Evolutionary conservation across 768 basidiomycete genomes (phyloP), one percentile per base, ranked within the genome.

Genomic region (Gymnopilus dilepis): DNA sequence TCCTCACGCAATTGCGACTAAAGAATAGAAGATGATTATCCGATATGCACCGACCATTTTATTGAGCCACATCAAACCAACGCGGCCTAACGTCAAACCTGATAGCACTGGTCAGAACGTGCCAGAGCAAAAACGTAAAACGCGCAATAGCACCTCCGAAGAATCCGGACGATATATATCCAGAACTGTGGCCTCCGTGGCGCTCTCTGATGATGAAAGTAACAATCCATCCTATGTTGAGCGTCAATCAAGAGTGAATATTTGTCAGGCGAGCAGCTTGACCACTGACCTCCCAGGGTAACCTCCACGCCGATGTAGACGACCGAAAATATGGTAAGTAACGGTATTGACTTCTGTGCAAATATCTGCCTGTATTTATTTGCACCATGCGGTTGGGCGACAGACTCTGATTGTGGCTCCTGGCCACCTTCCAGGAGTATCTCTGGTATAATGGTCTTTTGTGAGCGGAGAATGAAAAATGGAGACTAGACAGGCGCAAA

Each of bases 271-370:
- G n/a, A n/a, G n/a, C n/a, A n/a, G n/a, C n/a, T n/a, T n/a, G n/a
- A n/a, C n/a, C n/a, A n/a, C n/a, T 45, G 52, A 79, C 82, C 82
- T 56, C 82, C 82, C 53, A 82, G 76, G 0, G 82, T 84, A 2
- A 89, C 86, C 66, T 90, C 88, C 2, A 87, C 81, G 8, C 89
- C 88, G 22, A 90, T 86, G 64, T 90, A 90, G 0, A 89, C 80
- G 3, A 89, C 72, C 50, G 83, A 78, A 65, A 87, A 90, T 58
- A 85, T 71, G 0, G 88, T 84, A 12, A 90, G 75, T 19, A 85
- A 74, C 57, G 89, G 87, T 0, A 90, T 84, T 0, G 80, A 77
- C 64, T 78, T 84, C 58, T 78, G 72, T 2, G 71, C 53, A 40
- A 89, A 62, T 56, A 89, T 87, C 63, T 89, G 84, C 13, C 76